phyloP scores from a whole-genome alignment of 1,284 basidiomycete genomes.

The Rhizopogon parksii region DNA sequence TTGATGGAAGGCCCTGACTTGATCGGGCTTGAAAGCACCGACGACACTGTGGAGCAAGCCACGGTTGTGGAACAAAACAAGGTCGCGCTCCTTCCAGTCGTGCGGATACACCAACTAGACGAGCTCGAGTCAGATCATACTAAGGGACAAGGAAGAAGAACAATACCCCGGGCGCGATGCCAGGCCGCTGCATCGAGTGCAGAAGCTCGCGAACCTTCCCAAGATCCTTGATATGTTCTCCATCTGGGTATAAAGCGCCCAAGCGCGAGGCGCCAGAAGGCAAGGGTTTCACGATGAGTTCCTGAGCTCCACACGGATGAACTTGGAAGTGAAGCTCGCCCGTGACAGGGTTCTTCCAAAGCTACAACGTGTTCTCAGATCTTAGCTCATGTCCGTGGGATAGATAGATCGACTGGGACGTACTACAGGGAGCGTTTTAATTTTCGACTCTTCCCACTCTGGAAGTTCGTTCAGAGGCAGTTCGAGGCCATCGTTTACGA shows the following conservation, averaged over 20 bases:
- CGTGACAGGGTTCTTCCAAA: conserved; percentile 79
- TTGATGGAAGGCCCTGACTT: conserved; percentile 60
- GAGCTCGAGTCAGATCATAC: background rate
- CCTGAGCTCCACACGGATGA: conserved; percentile 48
- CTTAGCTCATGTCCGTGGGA: background rate
- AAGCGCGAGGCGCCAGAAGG: conserved; percentile 39
- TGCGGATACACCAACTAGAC: conserved; percentile 51
- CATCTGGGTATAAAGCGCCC: conserved; percentile 59
- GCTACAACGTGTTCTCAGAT: conserved; percentile 29
- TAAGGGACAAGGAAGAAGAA: background rate
- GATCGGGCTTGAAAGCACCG: conserved; percentile 55
- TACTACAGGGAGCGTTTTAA: conserved; percentile 64
- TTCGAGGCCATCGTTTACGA: conserved; percentile 64
- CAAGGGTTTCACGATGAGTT: conserved; percentile 50
- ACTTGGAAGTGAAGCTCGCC: conserved; percentile 65
- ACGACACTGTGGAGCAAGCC: conserved; percentile 67
- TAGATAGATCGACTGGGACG: conserved; percentile 16
- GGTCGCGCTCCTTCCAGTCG: conserved; percentile 54
- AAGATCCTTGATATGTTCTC: conserved; percentile 57
- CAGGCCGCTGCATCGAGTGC: conserved; percentile 70
- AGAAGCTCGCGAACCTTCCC: conserved; percentile 53
- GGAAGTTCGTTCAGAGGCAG: conserved; percentile 52
- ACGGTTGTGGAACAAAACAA: conserved; percentile 67
- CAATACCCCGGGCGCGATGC: conserved; percentile 54
- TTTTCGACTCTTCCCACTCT: conserved; percentile 55